Evolutionary conservation across 306 rosid genomes (phyloP).

Genomic region (Hippophae gyantsensis): DNA sequence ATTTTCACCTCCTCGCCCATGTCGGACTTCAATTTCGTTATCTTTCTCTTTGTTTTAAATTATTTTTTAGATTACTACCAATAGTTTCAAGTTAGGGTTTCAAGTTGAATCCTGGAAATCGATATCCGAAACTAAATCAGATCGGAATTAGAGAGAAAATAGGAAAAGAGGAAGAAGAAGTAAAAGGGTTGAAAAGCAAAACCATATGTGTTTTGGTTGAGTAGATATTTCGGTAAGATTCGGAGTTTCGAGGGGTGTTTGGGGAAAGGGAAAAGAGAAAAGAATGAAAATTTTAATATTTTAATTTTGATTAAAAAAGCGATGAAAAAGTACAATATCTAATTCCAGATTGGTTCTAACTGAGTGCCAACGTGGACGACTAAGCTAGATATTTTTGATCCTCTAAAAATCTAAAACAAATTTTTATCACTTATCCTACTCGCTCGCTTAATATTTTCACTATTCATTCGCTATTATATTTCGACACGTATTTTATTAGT

Average conservation of each 20-base stretch:
- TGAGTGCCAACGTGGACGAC: slow-evolving; percentile 42
- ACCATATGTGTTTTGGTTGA: background rate
- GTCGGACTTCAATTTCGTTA: background rate
- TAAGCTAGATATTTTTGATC: slow-evolving; percentile 30
- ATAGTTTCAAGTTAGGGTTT: slow-evolving; percentile 7
- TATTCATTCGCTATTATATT: accelerated
- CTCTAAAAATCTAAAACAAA: slow-evolving; percentile 23
- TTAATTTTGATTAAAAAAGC: slow-evolving; percentile 1
- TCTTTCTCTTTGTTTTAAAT: background rate
- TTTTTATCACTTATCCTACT: background rate
- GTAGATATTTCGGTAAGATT: slow-evolving; percentile 25
- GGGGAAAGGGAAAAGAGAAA: slow-evolving; percentile 16
- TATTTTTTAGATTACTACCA: background rate
- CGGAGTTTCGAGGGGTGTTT: slow-evolving; percentile 11
- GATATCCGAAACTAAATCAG: slow-evolving; percentile 10
- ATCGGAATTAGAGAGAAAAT: slow-evolving; percentile 16
- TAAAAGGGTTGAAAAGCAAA: background rate
- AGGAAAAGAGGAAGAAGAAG: slow-evolving; percentile 7
- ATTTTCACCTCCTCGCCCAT: slow-evolving; percentile 79
- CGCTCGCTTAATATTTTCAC: background rate
- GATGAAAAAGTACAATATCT: slow-evolving; percentile 36
- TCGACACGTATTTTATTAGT: background rate
- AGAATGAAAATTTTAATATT: background rate
- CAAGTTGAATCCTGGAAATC: background rate
- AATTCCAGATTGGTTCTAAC: slow-evolving; percentile 22